phyloP scores from a whole-genome alignment of 2,329 filamentous ascomycete genomes.

The Torrubiellomyces zombiae region DNA sequence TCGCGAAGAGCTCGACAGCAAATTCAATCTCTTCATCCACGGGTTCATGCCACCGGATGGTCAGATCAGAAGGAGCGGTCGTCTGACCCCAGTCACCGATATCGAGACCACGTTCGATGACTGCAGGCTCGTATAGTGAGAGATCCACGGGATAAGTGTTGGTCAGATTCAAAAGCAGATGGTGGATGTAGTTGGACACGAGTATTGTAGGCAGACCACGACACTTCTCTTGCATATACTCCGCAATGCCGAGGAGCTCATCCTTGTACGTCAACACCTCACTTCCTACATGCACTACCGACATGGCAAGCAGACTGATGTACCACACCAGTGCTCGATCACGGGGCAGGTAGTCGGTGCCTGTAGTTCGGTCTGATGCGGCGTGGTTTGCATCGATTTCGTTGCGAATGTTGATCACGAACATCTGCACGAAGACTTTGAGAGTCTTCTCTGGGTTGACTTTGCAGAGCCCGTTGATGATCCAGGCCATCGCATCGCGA shows the following conservation, averaged over 20 bases:
- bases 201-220: constrained; percentile 87
- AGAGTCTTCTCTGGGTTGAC: constrained; percentile 87
- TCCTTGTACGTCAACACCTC: constrained; percentile 79
- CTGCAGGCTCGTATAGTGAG: constrained; percentile 66
- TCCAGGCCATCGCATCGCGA: constrained; percentile 95
- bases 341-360: constrained; percentile 80
- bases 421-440: constrained; percentile 76
- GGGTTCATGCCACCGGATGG: constrained; percentile 83
- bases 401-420: constrained; percentile 80
- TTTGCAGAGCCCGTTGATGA: constrained; percentile 90
- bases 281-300: constrained; percentile 84
- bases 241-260: constrained; percentile 77
- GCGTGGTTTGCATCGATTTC: constrained; percentile 96
- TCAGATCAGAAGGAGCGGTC: constrained; percentile 58
- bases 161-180: constrained; percentile 84
- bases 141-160: constrained; percentile 89
- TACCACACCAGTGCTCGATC: constrained; percentile 94
- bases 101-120: constrained; percentile 53
- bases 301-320: constrained; percentile 94
- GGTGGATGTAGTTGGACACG: constrained; percentile 94
- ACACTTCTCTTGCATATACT: constrained; percentile 94
- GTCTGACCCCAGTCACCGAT: constrained; percentile 71
- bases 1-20: constrained; percentile 75
- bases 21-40: constrained; percentile 68
- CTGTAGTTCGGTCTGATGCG: constrained; percentile 84